These are phyloP conservation scores for Tolypocladium amazonense DNA, from an alignment of 2,329 filamentous ascomycete genomes.

Conservation along the genomic window DNA sequence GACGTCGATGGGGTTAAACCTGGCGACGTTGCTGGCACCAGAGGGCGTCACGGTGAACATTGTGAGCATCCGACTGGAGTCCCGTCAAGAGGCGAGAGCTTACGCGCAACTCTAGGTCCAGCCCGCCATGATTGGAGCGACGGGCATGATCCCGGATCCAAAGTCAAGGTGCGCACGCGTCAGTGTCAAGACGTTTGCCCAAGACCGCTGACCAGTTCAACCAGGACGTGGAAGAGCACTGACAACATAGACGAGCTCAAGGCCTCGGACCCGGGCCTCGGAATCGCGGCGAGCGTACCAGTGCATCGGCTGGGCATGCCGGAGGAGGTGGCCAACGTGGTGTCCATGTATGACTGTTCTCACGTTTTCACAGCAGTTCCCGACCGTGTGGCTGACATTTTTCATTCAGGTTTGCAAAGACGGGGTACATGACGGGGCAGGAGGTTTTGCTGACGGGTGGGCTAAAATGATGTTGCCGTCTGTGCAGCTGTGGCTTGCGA, in stretches of 20 bases:
- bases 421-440: slow-evolving; percentile 17
- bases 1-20: slow-evolving; percentile 21
- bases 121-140: slow-evolving; percentile 24
- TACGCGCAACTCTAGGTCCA: slow-evolving; percentile 11
- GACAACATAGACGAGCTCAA: slow-evolving; percentile 17
- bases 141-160: slow-evolving; percentile 23
- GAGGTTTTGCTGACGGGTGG: slow-evolving; percentile 15
- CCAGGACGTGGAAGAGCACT: slow-evolving; percentile 19
- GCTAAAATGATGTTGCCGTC: slow-evolving; percentile 7
- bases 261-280: slow-evolving; percentile 19
- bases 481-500: no score
- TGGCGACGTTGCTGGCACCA: slow-evolving; percentile 19
- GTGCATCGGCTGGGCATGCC: slow-evolving; percentile 22
- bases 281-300: slow-evolving; percentile 21
- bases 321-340: slow-evolving; percentile 22
- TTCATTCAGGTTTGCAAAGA: slow-evolving; percentile 14
- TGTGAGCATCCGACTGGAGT: slow-evolving; percentile 8
- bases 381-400: not conserved
- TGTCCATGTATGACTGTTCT: slow-evolving; percentile 22
- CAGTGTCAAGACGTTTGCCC: no score
- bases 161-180: slow-evolving; percentile 12
- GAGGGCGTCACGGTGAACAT: slow-evolving; percentile 24
- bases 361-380: no score
- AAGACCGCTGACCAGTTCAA: not conserved
- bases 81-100: not conserved